Evolutionary conservation across 345 rosid genomes (phyloP).

Genomic region (Abelmoschus esculentus): DNA sequence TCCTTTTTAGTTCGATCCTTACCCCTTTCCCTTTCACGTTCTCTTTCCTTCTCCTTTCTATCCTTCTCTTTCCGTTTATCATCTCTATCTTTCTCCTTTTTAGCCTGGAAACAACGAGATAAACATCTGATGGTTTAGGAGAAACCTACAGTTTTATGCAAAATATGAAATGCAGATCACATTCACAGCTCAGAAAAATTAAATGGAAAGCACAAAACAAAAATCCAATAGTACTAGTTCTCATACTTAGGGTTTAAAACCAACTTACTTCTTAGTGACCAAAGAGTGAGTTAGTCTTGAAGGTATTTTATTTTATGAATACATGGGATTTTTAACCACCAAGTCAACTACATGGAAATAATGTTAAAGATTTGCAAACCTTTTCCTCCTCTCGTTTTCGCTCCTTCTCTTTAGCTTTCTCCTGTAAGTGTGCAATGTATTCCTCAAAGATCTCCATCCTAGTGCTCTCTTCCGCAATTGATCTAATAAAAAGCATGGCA

Average conservation of each 20-base stretch:
- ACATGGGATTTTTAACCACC: neutral
- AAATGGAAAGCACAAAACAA: neutral
- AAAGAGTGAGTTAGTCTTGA: neutral
- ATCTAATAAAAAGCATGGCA: slow-evolving; percentile 28
- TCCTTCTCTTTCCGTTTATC: slow-evolving; percentile 50
- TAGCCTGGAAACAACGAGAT: slow-evolving; percentile 35
- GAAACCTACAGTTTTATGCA: neutral
- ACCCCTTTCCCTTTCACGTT: slow-evolving; percentile 73
- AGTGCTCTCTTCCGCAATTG: slow-evolving; percentile 62
- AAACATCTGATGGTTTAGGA: neutral
- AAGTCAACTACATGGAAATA: neutral
- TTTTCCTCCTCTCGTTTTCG: slow-evolving; percentile 93
- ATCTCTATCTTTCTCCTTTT: slow-evolving; percentile 62
- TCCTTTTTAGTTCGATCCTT: slow-evolving; percentile 68
- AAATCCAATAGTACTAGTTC: neutral
- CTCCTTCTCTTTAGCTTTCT: slow-evolving; percentile 91
- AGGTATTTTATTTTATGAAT: neutral
- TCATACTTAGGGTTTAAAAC: neutral
- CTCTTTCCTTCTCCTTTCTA: slow-evolving; percentile 66
- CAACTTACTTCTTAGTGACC: neutral
- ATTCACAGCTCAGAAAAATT: neutral
- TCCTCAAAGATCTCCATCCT: slow-evolving; percentile 75
- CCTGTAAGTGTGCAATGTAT: slow-evolving; percentile 56
- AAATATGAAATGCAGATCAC: neutral
- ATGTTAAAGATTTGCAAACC: slow-evolving; percentile 27